Conservation (phyloP, 139 green algal genomes). For the Chlamydomonas asymmetrica region DNA sequence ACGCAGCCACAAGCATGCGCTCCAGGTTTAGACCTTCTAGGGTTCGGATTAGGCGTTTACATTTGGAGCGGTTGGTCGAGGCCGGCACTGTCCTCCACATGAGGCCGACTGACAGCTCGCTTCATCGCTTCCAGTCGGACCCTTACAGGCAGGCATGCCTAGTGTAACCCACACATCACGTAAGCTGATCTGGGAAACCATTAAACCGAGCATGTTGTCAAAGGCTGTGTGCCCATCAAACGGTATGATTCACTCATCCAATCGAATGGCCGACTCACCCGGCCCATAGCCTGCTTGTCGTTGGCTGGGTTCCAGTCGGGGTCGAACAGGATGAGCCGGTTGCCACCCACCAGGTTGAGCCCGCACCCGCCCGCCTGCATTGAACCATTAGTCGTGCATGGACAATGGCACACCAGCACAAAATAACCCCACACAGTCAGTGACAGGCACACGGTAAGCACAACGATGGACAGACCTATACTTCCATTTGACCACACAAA, state of each 20-base stretch:
- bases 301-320: constrained; percentile 77
- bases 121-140: no score
- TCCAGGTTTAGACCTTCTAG: neutral
- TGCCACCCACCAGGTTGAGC: constrained; percentile 90
- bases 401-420: no score
- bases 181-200: neutral
- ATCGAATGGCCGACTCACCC: constrained; percentile 53
- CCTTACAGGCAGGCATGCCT: neutral
- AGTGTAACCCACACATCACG: no score
- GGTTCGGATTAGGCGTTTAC: neutral
- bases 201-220: neutral
- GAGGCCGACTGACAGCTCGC: no score
- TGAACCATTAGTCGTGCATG: no score
- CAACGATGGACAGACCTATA: no score
- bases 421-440: no score
- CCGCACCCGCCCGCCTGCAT: constrained; percentile 91
- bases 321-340: constrained; percentile 92
- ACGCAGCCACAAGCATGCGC: neutral
- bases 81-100: neutral
- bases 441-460: no score
- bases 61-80: neutral
- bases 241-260: no score
- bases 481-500: no score
- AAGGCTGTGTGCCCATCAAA: neutral
- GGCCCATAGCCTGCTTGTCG: constrained; percentile 67